Conservation (phyloP, 768 basidiomycete genomes). For the Trametes elegans region DNA sequence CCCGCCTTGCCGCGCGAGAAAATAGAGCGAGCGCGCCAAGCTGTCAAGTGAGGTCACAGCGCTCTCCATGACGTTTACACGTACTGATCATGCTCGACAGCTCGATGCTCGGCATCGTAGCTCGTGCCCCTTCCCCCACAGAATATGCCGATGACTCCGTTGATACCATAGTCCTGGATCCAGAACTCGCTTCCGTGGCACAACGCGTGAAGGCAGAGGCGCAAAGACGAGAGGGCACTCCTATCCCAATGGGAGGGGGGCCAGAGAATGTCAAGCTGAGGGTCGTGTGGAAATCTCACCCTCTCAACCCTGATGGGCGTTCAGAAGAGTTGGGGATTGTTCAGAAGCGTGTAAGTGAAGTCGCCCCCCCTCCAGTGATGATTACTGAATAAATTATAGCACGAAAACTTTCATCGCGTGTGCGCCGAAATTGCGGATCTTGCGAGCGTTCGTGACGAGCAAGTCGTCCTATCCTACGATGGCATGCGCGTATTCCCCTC, state of each 20-base stretch:
- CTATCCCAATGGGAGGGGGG: constrained; percentile 32
- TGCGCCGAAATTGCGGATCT: constrained; percentile 69
- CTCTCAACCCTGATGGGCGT: constrained; percentile 42
- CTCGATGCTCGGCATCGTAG: constrained; percentile 41
- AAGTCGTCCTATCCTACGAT: constrained; percentile 59
- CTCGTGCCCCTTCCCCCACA: constrained; percentile 49
- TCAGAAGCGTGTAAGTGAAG: constrained; percentile 56
- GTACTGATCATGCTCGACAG: constrained; percentile 30
- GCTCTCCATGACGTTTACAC: neutral
- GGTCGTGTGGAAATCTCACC: constrained; percentile 69
- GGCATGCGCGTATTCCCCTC: constrained; percentile 67
- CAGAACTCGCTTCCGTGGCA: constrained; percentile 62
- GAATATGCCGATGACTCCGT: constrained; percentile 41
- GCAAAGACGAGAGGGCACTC: constrained; percentile 20
- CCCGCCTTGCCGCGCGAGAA: constrained; percentile 56
- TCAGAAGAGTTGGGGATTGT: constrained; percentile 48
- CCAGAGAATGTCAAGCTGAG: constrained; percentile 44
- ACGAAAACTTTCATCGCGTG: constrained; percentile 59
- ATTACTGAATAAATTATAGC: constrained; percentile 37
- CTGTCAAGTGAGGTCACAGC: constrained; percentile 50
- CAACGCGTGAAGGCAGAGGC: constrained; percentile 35
- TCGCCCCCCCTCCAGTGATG: neutral
- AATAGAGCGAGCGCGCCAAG: constrained; percentile 52
- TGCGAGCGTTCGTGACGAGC: constrained; percentile 45
- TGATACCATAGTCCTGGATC: constrained; percentile 52